Evolutionary conservation across 2,329 filamentous ascomycete genomes (phyloP), one percentile per base, ranked within the genome.

Genomic region (Pseudogymnoascus sp.): DNA sequence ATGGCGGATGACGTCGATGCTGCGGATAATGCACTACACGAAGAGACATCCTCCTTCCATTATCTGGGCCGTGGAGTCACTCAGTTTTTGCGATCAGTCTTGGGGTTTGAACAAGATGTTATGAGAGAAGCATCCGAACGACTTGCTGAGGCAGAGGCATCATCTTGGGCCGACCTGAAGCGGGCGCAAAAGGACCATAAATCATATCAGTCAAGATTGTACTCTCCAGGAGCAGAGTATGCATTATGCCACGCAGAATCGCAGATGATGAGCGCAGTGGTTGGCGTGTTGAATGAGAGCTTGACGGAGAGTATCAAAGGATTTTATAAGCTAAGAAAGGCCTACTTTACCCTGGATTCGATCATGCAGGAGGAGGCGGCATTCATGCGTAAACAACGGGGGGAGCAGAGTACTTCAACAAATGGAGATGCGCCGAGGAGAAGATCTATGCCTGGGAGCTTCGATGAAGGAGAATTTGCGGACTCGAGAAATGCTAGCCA

Each of bases 311-410:
- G 86, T 14, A 83, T 97, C 72, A 91, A 88, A 74, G 91, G 91
- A 5, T 97, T 97, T 70, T 95, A 96, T 71, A 96, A 94, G 74
- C 75, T 97, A 67, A 82, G 93, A 64, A 96, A 95, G 72, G 93
- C 93, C 0, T 97, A 89, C 69, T 77, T 91, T 38, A 88, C 91
- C 0, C 78, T 99, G 3, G 89, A 96, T 68, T 81, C 80, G 8
- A 89, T 99, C 61, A 80, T 92, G 70, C 82, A 88, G 63, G 82
- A 87, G 34, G 92, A 96, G 74, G 81, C 81, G 22, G 84, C 81
- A 63, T 78, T 76, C 64, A 60, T 79, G n/a, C 69, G 74, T 57
- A 71, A 71, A 35, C 67, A 50, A 22, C 22, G 41, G 28, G 47
- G 58, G 18, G 37, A 30, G 22, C 18, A 59, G 20, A 58, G 18